Base-by-base conservation (phyloP, 805 yeast genomes). In the Kuraishia hungarica region DNA sequence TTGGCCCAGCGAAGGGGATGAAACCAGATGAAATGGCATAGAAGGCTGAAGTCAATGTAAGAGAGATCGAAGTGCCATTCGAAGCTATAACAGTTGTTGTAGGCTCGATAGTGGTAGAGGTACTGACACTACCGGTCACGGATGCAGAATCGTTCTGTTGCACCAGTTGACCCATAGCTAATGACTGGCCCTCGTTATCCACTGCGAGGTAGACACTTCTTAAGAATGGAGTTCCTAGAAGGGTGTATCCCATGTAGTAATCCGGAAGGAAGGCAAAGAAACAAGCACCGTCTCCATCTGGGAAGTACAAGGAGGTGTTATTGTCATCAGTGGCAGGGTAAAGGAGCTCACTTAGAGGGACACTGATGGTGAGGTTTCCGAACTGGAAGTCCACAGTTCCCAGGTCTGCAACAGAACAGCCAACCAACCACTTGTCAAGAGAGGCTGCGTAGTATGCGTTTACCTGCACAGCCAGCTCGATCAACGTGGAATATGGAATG, bases 381-480 rank as follows among this genome's bases (percentile, higher is more conserved):
- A 87, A 73, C 21, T 70, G 60, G 63, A 86, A 78, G 51, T 77
- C 73, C 8, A 87, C 54, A 0, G 76, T 68, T 1, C 89, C 90
- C 8, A 76, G 60, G 3, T 67, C 61, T 1, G 74, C 76, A 17
- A 85, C 69, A 13, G 77, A 68, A 69, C 94, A 87, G 56, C 78
- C 78, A 15, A 84, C 84, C 17, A 85, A 61, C 93, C 93, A 87
- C 19, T 76, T 62, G 23, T 70, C 72, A 6, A 73, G 62, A 5
- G 72, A 70, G 2, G 69, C 65, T 2, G 79, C 75, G 63, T 80
- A 87, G 58, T 75, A 79, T 0, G 93, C 93, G 62, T 84, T 83
- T 47, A 84, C 70, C 67, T 87, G 92, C 24, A 86, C 73, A 0
- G 92, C 89, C 29, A 87, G 67, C 60, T 79, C 80, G 53, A 87